Conservation (phyloP, 768 basidiomycete species). For the Macrocybe gigantea region DNA sequence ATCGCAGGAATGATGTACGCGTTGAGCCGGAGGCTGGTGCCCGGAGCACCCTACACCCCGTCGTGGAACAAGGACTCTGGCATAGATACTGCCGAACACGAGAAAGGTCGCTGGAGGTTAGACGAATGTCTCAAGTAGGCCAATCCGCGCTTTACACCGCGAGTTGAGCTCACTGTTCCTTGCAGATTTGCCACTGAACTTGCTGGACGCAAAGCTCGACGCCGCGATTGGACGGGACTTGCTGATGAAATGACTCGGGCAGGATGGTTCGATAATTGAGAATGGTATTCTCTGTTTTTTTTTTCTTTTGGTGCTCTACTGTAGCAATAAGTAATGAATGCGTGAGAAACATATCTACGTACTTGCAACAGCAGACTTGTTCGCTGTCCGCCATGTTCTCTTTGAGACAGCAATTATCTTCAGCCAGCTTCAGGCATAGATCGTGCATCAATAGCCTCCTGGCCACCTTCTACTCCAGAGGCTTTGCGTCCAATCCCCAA, state of each 20-base stretch:
- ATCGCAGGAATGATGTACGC: slow-evolving; percentile 87
- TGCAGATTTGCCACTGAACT: slow-evolving; percentile 79
- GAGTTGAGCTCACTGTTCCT: neutral
- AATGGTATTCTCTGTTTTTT: neutral
- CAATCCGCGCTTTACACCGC: neutral
- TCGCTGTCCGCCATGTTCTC: neutral
- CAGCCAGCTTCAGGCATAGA: neutral
- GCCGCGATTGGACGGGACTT: slow-evolving; percentile 59
- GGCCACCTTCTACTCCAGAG: neutral
- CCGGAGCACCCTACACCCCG: slow-evolving; percentile 75
- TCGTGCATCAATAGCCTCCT: neutral
- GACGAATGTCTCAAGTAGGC: slow-evolving; percentile 76
- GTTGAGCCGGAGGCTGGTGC: slow-evolving; percentile 62
- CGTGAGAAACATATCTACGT: neutral
- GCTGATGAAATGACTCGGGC: slow-evolving; percentile 68
- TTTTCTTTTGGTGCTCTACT: neutral
- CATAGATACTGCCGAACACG: slow-evolving; percentile 34
- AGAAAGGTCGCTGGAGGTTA: slow-evolving; percentile 61
- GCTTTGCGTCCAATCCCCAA: neutral
- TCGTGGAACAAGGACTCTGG: slow-evolving; percentile 25
- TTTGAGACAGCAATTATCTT: neutral
- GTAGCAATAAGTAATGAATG: too few species aligned
- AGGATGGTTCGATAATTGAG: slow-evolving; percentile 62
- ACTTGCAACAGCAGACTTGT: neutral
- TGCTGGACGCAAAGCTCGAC: slow-evolving; percentile 67